A percentile compares a stretch with the other conserved stretches of the same genome.
Conservation (phyloP, 495 filamentous ascomycete species). For the Trichoderma erinaceum region DNA sequence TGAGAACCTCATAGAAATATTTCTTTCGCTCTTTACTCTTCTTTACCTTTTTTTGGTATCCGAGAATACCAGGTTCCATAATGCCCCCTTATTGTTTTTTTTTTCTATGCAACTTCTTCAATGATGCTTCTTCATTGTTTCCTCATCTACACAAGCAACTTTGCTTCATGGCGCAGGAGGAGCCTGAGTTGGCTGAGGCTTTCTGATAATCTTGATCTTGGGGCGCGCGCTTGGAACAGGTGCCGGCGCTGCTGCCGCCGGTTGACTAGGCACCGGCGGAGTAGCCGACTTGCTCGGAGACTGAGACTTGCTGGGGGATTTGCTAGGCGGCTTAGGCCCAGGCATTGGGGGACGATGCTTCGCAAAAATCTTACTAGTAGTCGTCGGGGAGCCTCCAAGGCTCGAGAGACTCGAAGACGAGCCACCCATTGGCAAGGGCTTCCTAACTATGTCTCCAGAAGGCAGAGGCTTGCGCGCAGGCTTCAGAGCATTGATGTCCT, state of each 20-base stretch:
- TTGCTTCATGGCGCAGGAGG: slow-evolving; percentile 1
- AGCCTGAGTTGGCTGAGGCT: background rate
- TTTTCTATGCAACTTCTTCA: background rate
- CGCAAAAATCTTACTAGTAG: background rate
- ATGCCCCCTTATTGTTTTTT: background rate
- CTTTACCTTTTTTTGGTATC: background rate
- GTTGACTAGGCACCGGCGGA: background rate
- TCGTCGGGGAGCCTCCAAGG: background rate
- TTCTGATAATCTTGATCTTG: slow-evolving; percentile 17
- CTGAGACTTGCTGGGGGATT: background rate
- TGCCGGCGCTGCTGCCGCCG: background rate
- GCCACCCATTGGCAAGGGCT: slow-evolving; percentile 12
- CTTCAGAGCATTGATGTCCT: background rate
- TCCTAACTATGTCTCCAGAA: slow-evolving; percentile 12
- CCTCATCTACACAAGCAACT: background rate
- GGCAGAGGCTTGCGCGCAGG: slow-evolving; percentile 13
- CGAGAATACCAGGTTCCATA: background rate
- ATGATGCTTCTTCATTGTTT: background rate
- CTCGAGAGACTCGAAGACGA: background rate
- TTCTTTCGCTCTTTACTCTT: background rate
- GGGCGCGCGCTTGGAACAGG: background rate
- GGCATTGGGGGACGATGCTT: slow-evolving; percentile 12
- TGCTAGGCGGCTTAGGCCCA: background rate
- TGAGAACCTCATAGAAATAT: background rate
- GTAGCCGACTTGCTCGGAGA: background rate